These are phyloP conservation scores for Phytopythium ostracodes DNA, from an alignment of 352 stramenopile genomes.

Conservation along the genomic window DNA sequence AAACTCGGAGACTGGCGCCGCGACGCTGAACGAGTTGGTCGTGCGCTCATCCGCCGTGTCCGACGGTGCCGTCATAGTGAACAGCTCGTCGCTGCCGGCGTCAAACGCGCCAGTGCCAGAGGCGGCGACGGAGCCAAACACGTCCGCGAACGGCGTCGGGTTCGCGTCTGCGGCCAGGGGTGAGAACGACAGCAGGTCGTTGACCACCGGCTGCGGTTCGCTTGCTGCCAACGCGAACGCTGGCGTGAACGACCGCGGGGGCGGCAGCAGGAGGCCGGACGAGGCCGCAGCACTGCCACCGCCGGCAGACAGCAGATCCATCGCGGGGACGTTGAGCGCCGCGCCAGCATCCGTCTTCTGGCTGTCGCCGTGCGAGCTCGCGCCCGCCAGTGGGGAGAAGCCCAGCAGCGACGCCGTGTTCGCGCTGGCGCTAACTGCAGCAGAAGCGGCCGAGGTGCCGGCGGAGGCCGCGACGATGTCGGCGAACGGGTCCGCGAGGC, in stretches of 20 bases:
- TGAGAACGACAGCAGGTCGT: conserved; percentile 61
- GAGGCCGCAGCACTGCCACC: neutral
- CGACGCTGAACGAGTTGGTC: conserved; percentile 12
- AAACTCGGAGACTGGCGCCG: conserved; percentile 7
- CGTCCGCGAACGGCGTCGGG: conserved; percentile 17
- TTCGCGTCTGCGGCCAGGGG: conserved; percentile 20
- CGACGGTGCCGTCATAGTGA: conserved; percentile 14
- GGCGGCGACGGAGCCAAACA: conserved; percentile 24
- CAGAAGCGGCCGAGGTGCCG: conserved; percentile 1
- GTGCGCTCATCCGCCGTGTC: neutral
- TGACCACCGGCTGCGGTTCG: conserved; percentile 1
- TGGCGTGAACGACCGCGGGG: neutral
- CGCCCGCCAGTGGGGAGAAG: conserved; percentile 15
- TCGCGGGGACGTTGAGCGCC: neutral
- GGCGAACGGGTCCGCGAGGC: conserved; percentile 34
- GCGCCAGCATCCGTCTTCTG: neutral
- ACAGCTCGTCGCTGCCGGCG: conserved; percentile 24
- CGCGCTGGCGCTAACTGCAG: neutral
- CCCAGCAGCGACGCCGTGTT: conserved; percentile 11
- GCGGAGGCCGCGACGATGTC: conserved; percentile 16
- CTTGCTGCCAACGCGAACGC: neutral
- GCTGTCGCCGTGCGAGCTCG: neutral
- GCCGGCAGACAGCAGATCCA: neutral
- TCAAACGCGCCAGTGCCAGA: conserved; percentile 11
- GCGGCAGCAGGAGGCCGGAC: neutral